Conservation (phyloP, 352 stramenopile genomes). For the Nothophytophthora sp. region DNA sequence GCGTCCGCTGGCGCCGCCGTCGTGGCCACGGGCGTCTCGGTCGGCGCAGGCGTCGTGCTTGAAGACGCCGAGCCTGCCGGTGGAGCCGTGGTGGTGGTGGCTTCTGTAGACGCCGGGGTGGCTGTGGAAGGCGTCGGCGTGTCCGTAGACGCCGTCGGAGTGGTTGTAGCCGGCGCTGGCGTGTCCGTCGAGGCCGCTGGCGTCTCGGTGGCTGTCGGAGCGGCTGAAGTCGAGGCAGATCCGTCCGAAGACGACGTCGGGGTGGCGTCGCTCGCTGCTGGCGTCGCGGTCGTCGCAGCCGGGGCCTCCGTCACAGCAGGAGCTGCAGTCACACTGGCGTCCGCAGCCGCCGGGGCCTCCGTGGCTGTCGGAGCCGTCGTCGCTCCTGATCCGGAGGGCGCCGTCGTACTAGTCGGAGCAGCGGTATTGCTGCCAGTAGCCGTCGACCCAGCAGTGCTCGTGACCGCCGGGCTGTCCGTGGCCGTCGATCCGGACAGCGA, state of each 20-base stretch:
- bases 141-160: conserved; percentile 8
- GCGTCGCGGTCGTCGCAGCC: not conserved
- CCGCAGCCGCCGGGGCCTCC: not conserved
- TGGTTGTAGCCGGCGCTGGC: conserved; percentile 5
- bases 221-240: not conserved
- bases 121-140: conserved; percentile 8
- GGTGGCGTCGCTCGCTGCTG: not conserved
- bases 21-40: too few species aligned
- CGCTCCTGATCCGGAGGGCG: too few species aligned
- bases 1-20: too few species aligned
- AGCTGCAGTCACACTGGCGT: not conserved
- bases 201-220: conserved; percentile 7
- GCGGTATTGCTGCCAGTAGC: too few species aligned
- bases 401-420: too few species aligned
- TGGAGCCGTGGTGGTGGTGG: conserved; percentile 1
- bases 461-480: too few species aligned
- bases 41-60: conserved; percentile 9
- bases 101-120: too few species aligned
- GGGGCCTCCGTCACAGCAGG: not conserved
- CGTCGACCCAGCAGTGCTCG: too few species aligned
- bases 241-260: not conserved
- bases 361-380: not conserved
- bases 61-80: conserved; percentile 5
- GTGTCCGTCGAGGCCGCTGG: conserved; percentile 4
- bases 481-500: too few species aligned